Base-by-base conservation (phyloP, 257 asterid species). In the Cruciata laevipes region DNA sequence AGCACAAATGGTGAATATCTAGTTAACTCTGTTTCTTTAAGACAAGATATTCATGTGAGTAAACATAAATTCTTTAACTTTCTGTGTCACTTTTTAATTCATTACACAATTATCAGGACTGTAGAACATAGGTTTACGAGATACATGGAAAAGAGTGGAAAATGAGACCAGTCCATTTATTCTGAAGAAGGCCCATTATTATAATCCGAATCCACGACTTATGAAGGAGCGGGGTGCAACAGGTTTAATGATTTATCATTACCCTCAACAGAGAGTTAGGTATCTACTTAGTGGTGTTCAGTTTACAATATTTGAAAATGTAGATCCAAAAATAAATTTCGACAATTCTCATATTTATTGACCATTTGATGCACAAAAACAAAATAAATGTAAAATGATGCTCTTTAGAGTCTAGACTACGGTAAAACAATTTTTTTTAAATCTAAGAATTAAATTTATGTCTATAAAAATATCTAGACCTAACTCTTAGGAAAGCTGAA, bases 1-100 rank as follows among this genome's bases (percentile, higher is more conserved):
- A 72, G 52, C 53, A 68, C 70, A 71, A 74, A 27, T 66, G 69
- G 12, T 23, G 32, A 12, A 47, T 66, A 65, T 42, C 31, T 21
- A 66, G 40, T 53, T 6, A 35, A 58, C 6, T 51, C 30, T 10
- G 44, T 66, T 44, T 51, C 11, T 66, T 27, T 9, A 10, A 37
- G 57, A 17, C 5, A 24, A 4, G n/a, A 18, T 30, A 66, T 23
- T 47, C 1, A 17, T 59, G 55, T 31, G 16, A 8, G 72, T 38
- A 11, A 38, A 51, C 60, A 55, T 4, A 49, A 13, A 23, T 25
- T 65, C 21, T 11, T 20, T 24, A 25, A 47, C 1, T 20, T 58
- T n/a, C 20, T 5, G 23, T 14, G 8, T 24, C 23, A 66, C 35
- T n/a, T 51, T 61, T 35, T 51, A 30, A 10, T 30, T 4, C 14